Evolutionary conservation across 345 rosid genomes (phyloP).

Genomic region (Pugionium dolabratum): DNA sequence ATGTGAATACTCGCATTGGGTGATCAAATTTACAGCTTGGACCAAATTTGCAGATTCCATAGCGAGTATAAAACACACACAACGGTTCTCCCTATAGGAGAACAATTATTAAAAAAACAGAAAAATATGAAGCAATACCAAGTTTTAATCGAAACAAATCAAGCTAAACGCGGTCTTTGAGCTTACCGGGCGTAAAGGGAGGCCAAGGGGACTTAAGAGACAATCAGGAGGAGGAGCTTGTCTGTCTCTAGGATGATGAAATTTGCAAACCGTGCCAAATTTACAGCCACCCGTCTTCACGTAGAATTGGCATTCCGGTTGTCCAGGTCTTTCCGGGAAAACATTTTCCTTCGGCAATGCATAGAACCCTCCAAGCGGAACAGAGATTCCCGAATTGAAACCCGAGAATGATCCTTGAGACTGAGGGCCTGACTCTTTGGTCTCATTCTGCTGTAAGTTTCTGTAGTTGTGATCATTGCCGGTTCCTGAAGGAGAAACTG

Average conservation of each 20-base stretch:
- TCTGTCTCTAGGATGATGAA: conserved; percentile 97
- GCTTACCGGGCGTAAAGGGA: conserved; percentile 93
- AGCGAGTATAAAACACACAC: conserved; percentile 91
- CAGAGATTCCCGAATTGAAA: conserved; percentile 55
- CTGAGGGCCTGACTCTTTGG: conserved; percentile 56
- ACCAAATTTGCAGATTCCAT: conserved; percentile 98
- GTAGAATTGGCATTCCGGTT: conserved; percentile 94
- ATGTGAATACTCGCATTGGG: conserved; percentile 82
- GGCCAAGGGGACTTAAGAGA: conserved; percentile 79
- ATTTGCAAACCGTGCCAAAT: conserved; percentile 93
- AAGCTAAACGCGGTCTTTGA: conserved; percentile 13
- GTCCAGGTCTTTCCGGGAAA: conserved; percentile 97
- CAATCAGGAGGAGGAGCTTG: conserved; percentile 91
- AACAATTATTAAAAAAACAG: not conserved
- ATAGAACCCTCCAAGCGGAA: conserved; percentile 65
- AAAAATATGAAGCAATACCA: not conserved
- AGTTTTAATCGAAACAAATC: not conserved
- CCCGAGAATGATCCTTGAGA: conserved; percentile 65
- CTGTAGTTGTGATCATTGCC: conserved; percentile 64
- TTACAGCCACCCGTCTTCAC: conserved; percentile 99
- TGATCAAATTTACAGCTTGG: conserved; percentile 99
- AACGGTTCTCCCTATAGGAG: conserved; percentile 77
- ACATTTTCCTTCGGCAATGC: conserved; percentile 83
- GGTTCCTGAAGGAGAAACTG: conserved; percentile 82
- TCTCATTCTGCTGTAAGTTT: conserved; percentile 61